Evolutionary conservation across 345 rosid genomes (phyloP), one percentile per base, ranked within the genome.

Genomic region (Gossypium bickii): DNA sequence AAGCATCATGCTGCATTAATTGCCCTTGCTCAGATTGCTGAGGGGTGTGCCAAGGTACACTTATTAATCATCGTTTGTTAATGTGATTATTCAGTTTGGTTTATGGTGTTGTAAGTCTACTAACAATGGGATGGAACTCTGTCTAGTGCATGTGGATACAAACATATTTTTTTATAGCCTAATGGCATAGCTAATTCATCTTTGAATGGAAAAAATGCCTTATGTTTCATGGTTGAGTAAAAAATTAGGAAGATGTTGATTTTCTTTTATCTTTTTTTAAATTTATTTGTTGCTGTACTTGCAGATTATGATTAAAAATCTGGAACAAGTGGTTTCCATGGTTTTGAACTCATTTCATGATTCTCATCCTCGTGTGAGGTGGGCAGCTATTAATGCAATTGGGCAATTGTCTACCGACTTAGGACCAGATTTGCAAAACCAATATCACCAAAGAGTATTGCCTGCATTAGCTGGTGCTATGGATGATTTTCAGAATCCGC

Each of bases 351-450:
- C 94, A 45, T 96, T 93, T 82, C 92, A 80, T 63, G 90, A 92
- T 80, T 91, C 93, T 43, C 98, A 96, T 76, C 93, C 99, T 15
- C 96, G 99, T 34, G 99, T 92, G 44, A 92, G 97, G 57, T 96
- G 99, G 99, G 99, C 99, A 25, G 99, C 99, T n/a, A 93, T 96
- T 48, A 96, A 96, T 81, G 98, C 99, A 12, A 85, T 96, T 71
- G 99, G 99, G 59, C 99, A 96, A 78, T 77, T 96, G 87, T 96
- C 99, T 51, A 96, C 99, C 0, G 99, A 96, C 82, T 83, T 96
- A 85, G 99, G 99, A 75, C 98, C 99, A 25, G 98, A 93, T 83
- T 86, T 96, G 92, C 99, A 96, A 84, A 94, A 89, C 70, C 98
- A 89, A 65, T 90, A 90, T 81, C 98, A 96, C 77, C 89, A 83